These are phyloP conservation scores for Pythium folliculosum DNA, from an alignment of 352 stramenopile species.

Conservation along the genomic window DNA sequence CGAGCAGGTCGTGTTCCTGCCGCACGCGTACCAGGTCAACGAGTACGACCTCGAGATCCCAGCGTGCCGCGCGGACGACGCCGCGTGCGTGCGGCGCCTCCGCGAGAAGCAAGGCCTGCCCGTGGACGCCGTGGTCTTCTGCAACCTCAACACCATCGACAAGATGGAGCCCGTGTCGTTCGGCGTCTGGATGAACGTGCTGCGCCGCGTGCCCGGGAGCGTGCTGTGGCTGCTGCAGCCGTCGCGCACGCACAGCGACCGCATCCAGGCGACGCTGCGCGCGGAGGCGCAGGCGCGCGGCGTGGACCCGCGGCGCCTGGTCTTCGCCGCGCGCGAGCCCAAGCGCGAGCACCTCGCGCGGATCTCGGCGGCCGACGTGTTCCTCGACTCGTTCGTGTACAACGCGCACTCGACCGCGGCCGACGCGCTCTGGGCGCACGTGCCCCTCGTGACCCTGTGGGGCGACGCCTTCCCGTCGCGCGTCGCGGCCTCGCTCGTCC, in stretches of 20 bases:
- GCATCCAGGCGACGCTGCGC: conserved; percentile 45
- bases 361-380: conserved; percentile 85
- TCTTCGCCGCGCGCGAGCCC: conserved; percentile 65
- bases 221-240: conserved; percentile 88
- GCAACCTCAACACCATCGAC: conserved; percentile 94
- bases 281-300: conserved; percentile 66
- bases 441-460: conserved; percentile 91
- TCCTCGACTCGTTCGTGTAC: conserved; percentile 95
- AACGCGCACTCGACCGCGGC: conserved; percentile 95
- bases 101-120: conserved; percentile 32
- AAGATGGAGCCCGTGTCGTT: conserved; percentile 93
- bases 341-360: conserved; percentile 83
- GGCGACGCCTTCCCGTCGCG: conserved; percentile 73
- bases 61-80: conserved; percentile 26
- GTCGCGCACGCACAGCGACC: conserved; percentile 20
- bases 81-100: not conserved
- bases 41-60: conserved; percentile 54
- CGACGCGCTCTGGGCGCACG: conserved; percentile 86
- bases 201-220: conserved; percentile 78
- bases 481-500: conserved; percentile 63
- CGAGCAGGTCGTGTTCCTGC: conserved; percentile 89
- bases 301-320: conserved; percentile 55
- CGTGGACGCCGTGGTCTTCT: conserved; percentile 59
- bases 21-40: conserved; percentile 92
- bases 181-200: conserved; percentile 85